These are phyloP conservation scores for Cladophialophora bantiana DNA, from an alignment of 2,329 filamentous ascomycete genomes.

Conservation along the genomic window DNA sequence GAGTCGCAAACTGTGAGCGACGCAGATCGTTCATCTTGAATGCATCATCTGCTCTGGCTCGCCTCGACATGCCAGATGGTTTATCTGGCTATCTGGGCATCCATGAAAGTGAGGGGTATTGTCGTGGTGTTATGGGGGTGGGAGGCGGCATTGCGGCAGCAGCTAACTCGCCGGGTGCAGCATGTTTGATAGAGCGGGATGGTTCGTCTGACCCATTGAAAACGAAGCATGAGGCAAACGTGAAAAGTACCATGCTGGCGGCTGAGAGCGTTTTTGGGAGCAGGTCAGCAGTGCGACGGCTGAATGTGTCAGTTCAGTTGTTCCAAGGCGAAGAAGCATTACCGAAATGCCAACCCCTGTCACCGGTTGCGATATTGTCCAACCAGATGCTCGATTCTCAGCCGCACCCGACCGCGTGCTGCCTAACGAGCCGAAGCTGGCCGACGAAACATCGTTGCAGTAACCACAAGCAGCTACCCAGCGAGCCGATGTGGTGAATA, in stretches of 20 bases:
- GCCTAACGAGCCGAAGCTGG: slow-evolving; percentile 12
- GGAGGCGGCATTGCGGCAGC: too few relatives aligned
- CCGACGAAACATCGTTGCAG: not conserved
- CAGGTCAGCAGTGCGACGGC: not conserved
- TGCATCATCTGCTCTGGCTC: slow-evolving; percentile 9
- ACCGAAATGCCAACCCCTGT: not conserved
- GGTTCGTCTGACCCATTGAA: not conserved
- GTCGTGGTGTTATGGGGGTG: not conserved
- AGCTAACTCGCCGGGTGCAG: slow-evolving; percentile 7
- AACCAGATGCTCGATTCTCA: not conserved
- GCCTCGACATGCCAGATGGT: not conserved
- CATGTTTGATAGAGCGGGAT: slow-evolving; percentile 1
- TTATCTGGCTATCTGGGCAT: not conserved
- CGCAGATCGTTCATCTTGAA: not conserved
- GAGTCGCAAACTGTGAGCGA: not conserved
- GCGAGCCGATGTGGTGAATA: too few relatives aligned
- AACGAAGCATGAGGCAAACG: not conserved
- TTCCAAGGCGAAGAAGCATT: not conserved
- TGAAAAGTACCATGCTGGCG: not conserved
- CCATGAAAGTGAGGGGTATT: not conserved
- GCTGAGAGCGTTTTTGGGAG: not conserved
- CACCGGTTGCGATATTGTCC: slow-evolving; percentile 5
- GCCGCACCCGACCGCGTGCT: not conserved
- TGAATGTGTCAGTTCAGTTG: not conserved
- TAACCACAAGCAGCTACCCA: not conserved